Conservation (phyloP, 176 grass and related monocot species). For the Urochloa ruziziensis region DNA sequence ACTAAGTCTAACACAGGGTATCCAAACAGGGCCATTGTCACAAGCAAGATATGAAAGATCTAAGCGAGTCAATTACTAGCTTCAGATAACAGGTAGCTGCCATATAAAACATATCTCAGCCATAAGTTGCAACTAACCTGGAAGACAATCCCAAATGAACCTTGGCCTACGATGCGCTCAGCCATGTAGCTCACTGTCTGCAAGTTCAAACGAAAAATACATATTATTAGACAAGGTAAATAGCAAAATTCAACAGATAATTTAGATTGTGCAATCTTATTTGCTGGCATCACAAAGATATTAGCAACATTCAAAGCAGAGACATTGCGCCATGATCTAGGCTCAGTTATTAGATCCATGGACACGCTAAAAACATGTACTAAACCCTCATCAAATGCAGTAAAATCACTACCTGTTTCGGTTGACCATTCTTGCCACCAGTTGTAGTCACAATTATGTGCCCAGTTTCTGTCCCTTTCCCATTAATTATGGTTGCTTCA, state of each 20-base stretch:
- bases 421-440: constrained; percentile 74
- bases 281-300: neutral
- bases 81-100: neutral
- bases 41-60: neutral
- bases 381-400: neutral
- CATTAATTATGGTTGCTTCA: constrained; percentile 72
- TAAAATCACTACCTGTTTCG: constrained; percentile 57
- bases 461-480: constrained; percentile 76
- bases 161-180: constrained; percentile 69
- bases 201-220: constrained; percentile 4
- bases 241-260: neutral
- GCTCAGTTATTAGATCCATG: neutral
- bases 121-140: constrained; percentile 55
- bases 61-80: neutral
- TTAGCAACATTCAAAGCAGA: neutral
- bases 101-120: neutral
- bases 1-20: constrained; percentile 53
- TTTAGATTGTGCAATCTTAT: neutral
- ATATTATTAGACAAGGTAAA: constrained; percentile 12
- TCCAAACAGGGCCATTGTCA: neutral
- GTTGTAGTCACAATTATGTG: constrained; percentile 88
- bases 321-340: neutral
- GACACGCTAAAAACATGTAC: neutral
- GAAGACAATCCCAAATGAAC: constrained; percentile 71
- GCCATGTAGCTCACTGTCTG: constrained; percentile 84